A percentile compares a stretch with the other conserved stretches of the same genome.
phyloP scores from a whole-genome alignment of 257 asterid genomes.

The Ilex aquifolium region DNA sequence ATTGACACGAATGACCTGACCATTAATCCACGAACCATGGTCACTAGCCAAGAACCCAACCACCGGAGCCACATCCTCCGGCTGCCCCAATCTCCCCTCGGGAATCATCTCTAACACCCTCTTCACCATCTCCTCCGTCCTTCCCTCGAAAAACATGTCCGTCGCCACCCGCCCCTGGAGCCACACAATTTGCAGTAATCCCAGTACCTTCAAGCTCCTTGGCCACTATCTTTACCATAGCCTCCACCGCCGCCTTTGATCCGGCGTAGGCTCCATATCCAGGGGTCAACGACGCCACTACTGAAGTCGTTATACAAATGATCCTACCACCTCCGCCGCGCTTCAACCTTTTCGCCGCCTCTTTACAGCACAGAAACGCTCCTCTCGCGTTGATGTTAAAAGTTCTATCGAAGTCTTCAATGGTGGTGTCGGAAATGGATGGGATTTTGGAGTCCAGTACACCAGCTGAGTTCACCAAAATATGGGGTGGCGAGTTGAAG shows the following conservation, averaged over 20 bases:
- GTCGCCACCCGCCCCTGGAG: slow-evolving; percentile 63
- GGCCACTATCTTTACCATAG: slow-evolving; percentile 58
- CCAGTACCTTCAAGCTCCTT: slow-evolving; percentile 70
- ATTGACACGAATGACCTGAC: slow-evolving; percentile 38
- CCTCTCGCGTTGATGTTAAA: slow-evolving; percentile 55
- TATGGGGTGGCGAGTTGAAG: slow-evolving; percentile 38
- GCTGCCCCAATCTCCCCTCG: slow-evolving; percentile 47
- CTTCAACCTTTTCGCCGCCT: slow-evolving; percentile 45
- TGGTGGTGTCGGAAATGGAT: slow-evolving; percentile 31
- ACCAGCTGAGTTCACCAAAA: slow-evolving; percentile 62
- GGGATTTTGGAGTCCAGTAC: slow-evolving; percentile 44
- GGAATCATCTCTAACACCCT: slow-evolving; percentile 40
- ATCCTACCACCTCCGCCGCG: slow-evolving; percentile 78
- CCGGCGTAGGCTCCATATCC: slow-evolving; percentile 53
- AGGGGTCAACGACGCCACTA: slow-evolving; percentile 47
- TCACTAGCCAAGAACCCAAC: slow-evolving; percentile 57
- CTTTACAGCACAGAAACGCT: slow-evolving; percentile 49
- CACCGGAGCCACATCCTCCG: slow-evolving; percentile 49
- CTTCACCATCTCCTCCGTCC: slow-evolving; percentile 46
- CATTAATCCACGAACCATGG: slow-evolving; percentile 62
- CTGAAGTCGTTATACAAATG: slow-evolving; percentile 40
- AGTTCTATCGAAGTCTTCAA: slow-evolving; percentile 47
- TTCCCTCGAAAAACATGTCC: slow-evolving; percentile 54
- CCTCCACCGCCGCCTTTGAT: slow-evolving; percentile 76
- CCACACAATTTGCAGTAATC: slow-evolving; percentile 58